These are phyloP conservation scores for Amanita molliuscula DNA, from an alignment of 768 basidiomycete genomes.

Conservation along the genomic window DNA sequence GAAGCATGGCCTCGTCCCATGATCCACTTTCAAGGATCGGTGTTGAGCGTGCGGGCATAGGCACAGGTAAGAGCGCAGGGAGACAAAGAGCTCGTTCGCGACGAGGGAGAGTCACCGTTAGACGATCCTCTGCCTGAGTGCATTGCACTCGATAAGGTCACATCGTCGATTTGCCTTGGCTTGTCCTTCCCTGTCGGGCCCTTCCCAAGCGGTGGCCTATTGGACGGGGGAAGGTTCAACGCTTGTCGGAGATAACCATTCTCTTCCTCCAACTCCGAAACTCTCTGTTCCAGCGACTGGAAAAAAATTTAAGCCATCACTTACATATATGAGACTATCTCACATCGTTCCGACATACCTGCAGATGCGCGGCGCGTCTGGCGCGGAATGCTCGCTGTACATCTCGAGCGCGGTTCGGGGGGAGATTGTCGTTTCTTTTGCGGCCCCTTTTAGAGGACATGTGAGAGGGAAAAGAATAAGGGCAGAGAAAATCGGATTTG, in stretches of 20 bases:
- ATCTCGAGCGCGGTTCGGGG: slow-evolving; percentile 76
- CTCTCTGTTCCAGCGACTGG: slow-evolving; percentile 74
- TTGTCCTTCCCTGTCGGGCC: slow-evolving; percentile 86
- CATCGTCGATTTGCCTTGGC: slow-evolving; percentile 39
- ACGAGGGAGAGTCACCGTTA: slow-evolving; percentile 31
- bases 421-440: slow-evolving; percentile 73
- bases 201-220: slow-evolving; percentile 63
- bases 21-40: slow-evolving; percentile 36
- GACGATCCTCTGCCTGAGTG: slow-evolving; percentile 34
- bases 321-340: slow-evolving; percentile 27
- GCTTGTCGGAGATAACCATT: slow-evolving; percentile 64
- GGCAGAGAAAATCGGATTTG: slow-evolving; percentile 17
- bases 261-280: slow-evolving; percentile 77
- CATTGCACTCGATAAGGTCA: slow-evolving; percentile 12
- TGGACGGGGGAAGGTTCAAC: slow-evolving; percentile 65
- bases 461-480: slow-evolving; percentile 14
- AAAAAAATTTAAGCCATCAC: slow-evolving; percentile 9
- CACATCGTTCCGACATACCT: slow-evolving; percentile 35
- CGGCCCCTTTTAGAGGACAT: slow-evolving; percentile 87
- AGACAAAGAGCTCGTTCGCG: slow-evolving; percentile 53
- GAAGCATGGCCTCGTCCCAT: slow-evolving; percentile 50
- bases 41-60: slow-evolving; percentile 35
- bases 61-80: slow-evolving; percentile 45
- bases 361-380: slow-evolving; percentile 77
- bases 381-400: slow-evolving; percentile 88